Conservation (phyloP, 1,284 basidiomycete genomes). For the Tilletia caries region DNA sequence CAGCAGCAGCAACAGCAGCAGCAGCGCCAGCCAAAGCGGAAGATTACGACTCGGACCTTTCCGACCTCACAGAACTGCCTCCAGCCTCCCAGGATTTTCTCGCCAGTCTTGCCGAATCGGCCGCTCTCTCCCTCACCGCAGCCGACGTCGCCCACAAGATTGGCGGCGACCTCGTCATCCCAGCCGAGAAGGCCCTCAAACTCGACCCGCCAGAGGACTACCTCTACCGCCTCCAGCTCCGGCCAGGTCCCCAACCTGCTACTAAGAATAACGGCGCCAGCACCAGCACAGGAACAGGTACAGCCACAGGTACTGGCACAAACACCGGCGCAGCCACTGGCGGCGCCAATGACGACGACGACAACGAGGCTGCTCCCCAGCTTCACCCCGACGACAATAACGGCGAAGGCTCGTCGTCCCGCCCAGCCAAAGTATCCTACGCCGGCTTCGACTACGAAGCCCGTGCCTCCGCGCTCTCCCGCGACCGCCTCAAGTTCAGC, state of each 20-base stretch:
- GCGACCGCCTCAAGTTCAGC: conserved; percentile 89
- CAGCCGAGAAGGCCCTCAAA: conserved; percentile 67
- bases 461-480: conserved; percentile 68
- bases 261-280: too few relatives aligned
- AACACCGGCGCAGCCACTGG: too few relatives aligned
- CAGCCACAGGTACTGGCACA: too few relatives aligned
- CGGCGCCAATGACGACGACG: neutral
- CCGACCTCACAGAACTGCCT: conserved; percentile 8
- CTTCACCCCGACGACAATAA: neutral
- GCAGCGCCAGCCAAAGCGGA: neutral
- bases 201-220: conserved; percentile 79
- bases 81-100: conserved; percentile 1
- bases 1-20: too few relatives aligned
- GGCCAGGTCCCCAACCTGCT: conserved; percentile 44
- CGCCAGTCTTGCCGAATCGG: neutral
- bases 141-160: conserved; percentile 61
- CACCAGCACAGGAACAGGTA: too few relatives aligned
- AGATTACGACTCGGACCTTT: conserved; percentile 16
- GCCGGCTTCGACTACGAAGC: conserved; percentile 60
- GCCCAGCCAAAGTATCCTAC: conserved; percentile 65
- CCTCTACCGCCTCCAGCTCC: conserved; percentile 79
- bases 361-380: too few relatives aligned
- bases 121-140: neutral
- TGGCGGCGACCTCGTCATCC: conserved; percentile 73
- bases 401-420: conserved; percentile 30